Conservation (phyloP, 2,329 filamentous ascomycete species). For the Verticillium klebahnii region DNA sequence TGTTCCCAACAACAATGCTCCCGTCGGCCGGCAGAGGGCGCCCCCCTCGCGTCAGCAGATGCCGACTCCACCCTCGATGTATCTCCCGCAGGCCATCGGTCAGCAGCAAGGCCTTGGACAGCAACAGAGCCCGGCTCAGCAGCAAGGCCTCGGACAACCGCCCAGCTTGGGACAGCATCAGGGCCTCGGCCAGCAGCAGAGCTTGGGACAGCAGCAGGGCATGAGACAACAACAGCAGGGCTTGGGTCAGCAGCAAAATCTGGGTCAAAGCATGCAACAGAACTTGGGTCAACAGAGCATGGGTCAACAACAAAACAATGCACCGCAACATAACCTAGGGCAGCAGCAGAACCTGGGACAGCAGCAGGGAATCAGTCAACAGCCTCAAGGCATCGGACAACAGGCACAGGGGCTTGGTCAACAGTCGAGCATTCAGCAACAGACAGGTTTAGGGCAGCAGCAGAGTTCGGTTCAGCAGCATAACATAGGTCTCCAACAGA, state of each 20-base stretch:
- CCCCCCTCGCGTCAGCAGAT: conserved; percentile 42
- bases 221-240: conserved; percentile 9
- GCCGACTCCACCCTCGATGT: conserved; percentile 32
- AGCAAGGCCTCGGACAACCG: conserved; percentile 4
- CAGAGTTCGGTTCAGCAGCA: conserved; percentile 22
- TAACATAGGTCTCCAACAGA: conserved; percentile 22
- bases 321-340: conserved; percentile 11
- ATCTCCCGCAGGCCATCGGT: conserved; percentile 22
- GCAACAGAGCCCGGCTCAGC: conserved; percentile 8
- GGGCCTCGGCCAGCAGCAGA: conserved; percentile 3
- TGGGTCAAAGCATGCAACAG: conserved; percentile 19
- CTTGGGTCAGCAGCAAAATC: conserved; percentile 16
- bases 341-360: conserved; percentile 21
- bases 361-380: conserved; percentile 17
- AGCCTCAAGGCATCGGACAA: conserved; percentile 11
- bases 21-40: conserved; percentile 38
- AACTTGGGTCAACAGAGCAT: conserved; percentile 15
- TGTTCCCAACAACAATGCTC: conserved; percentile 36
- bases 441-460: conserved; percentile 8
- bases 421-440: background rate
- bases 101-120: conserved; percentile 9
- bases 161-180: conserved; percentile 7
- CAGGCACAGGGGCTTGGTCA: conserved; percentile 12
- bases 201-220: conserved; percentile 9
- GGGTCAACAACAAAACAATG: conserved; percentile 24